A percentile compares a stretch with the other conserved stretches of the same genome.
These are phyloP conservation scores for Hypoxylon sp. DNA, from an alignment of 2,329 filamentous ascomycete genomes.

Conservation along the genomic window DNA sequence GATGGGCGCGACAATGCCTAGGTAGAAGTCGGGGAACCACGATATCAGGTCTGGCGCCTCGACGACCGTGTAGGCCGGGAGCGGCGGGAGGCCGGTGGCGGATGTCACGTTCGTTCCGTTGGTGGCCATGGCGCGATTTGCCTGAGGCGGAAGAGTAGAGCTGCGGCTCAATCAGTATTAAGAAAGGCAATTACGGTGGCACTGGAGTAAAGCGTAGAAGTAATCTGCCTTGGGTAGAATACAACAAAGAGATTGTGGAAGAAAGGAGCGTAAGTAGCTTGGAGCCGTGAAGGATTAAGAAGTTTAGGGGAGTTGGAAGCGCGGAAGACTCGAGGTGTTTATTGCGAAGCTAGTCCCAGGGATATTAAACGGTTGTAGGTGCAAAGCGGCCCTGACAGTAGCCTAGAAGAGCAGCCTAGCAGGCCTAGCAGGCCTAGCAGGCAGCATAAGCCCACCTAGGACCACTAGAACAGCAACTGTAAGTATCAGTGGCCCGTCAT, in stretches of 20 bases:
- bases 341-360: background rate
- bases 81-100: conserved; percentile 75
- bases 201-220: conserved; percentile 26
- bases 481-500: conserved; percentile 29
- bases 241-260: no score
- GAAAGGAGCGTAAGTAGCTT: conserved; percentile 24
- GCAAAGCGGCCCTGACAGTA: background rate
- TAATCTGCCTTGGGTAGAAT: no score
- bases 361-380: conserved; percentile 23
- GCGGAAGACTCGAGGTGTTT: background rate
- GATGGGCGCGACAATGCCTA: conserved; percentile 79
- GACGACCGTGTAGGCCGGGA: conserved; percentile 80
- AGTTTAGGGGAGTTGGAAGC: background rate
- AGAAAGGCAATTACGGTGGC: background rate
- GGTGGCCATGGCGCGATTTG: conserved; percentile 47
- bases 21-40: conserved; percentile 81
- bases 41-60: conserved; percentile 76
- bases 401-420: no score
- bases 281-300: background rate
- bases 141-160: conserved; percentile 34
- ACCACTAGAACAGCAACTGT: no score
- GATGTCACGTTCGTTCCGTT: conserved; percentile 66
- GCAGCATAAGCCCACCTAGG: no score
- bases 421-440: no score
- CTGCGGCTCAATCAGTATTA: conserved; percentile 4